Evolutionary conservation across 768 basidiomycete species (phyloP), one percentile per base, ranked within the genome.

Genomic region (Russula sp.): DNA sequence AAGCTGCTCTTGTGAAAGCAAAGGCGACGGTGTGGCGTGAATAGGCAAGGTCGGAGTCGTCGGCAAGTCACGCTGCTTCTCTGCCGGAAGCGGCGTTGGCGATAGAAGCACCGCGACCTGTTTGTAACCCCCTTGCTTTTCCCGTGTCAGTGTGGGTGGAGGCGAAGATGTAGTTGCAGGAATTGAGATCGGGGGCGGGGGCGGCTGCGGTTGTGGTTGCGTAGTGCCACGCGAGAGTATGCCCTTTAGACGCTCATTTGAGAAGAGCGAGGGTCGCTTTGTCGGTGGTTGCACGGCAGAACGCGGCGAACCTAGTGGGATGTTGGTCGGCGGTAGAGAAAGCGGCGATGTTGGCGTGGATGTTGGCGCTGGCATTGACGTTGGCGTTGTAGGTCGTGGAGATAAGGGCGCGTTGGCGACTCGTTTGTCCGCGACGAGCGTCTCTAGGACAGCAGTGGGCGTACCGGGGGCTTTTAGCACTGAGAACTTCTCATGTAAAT

Each of bases 401-500:
- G 59, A 46, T 1, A 36, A 0, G 5, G 54, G 40, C 10, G 44
- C 40, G 8, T 6, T 50, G 13, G 38, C 20, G 30, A 60, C 55
- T 2, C 57, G 69, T 73, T 94, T 93, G 76, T 96, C 94, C 52
- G 84, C 79, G 62, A 96, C 86, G 59, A 97, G 85, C 11, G 86
- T 91, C 75, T 92, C 90, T 24, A 97, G 82, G 85, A 93, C 91
- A 20, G 80, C 82, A 14, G 87, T 87, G 0, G 88, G 86, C 0
- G 84, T 81, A 22, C 72, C 73, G 18, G 81, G 80, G 70, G 90
- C 88, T 73, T 87, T 89, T 11, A 96, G 81, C 10, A 78, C 81
- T 7, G 87, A 83, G 24, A 96, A 79, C 70, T 89, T 90, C 71
- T 87, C 81, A 69, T 90, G 85, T 62, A 97, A 76, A 71, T 84